Evolutionary conservation across 192 early-diverging fungal species (phyloP).

Genomic region (Rhizophagus clarus): DNA sequence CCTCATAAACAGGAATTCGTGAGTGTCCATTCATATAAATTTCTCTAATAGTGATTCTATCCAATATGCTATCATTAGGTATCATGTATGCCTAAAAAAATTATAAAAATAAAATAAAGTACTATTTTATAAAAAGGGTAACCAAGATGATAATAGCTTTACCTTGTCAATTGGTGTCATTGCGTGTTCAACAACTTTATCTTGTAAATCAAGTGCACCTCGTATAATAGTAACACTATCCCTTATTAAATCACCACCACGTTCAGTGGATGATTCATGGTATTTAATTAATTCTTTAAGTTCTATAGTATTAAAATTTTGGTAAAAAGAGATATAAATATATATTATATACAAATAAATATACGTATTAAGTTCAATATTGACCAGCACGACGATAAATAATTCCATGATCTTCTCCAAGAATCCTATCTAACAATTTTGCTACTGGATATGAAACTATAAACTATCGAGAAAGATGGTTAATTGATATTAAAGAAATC

Average conservation of each 20-base stretch:
- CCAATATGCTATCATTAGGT: constrained; percentile 47
- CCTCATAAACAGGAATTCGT: constrained; percentile 66
- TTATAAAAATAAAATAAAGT: not conserved
- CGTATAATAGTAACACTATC: constrained; percentile 73
- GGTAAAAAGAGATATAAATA: not conserved
- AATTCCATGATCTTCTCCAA: constrained; percentile 79
- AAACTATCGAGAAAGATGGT: constrained; percentile 42
- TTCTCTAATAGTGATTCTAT: constrained; percentile 52
- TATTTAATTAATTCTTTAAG: constrained; percentile 66
- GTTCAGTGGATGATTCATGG: constrained; percentile 52
- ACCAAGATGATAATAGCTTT: not conserved
- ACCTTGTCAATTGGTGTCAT: constrained; percentile 64
- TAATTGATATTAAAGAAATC: not conserved
- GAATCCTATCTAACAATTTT: constrained; percentile 74
- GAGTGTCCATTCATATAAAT: constrained; percentile 65
- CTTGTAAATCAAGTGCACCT: constrained; percentile 66
- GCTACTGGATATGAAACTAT: constrained; percentile 84
- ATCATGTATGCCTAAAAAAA: constrained; percentile 20
- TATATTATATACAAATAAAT: too few species aligned
- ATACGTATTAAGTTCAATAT: not conserved
- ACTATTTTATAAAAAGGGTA: not conserved
- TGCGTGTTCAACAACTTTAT: constrained; percentile 58
- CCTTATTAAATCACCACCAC: constrained; percentile 58
- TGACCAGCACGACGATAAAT: constrained; percentile 72
- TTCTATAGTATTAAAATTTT: constrained; percentile 34